Evolutionary conservation across 2,329 filamentous ascomycete genomes (phyloP), one percentile per base, ranked within the genome.

Genomic region (Tympanopsis confertula): DNA sequence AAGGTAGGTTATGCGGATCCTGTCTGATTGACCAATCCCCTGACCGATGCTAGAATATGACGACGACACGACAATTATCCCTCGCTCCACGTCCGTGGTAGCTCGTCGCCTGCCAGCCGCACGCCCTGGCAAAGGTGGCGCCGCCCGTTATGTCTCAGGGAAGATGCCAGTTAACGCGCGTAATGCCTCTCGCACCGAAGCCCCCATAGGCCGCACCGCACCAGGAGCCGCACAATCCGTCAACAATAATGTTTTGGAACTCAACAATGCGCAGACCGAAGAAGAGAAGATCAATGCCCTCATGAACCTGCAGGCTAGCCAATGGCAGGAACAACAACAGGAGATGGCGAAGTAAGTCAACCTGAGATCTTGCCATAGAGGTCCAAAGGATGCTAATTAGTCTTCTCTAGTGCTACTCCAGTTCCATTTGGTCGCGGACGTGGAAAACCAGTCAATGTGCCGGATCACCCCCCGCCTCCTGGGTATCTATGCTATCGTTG

Each of bases 401-500:
- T 18, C n/a, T n/a, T n/a, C 10, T 33, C 30, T 17, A 33, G 30
- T 33, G 30, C 30, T 33, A 33, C 30, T 7, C 30, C 30, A 7
- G 30, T 33, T 13, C 30, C 30, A 7, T 33, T 33, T 15, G 74
- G 78, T 47, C 61, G 69, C 17, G 73, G 73, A 12, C 54, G 61
- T 35, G 91, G 91, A 52, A 71, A 78, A 46, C 71, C 75, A 3
- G 68, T 73, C 40, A 84, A 85, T 45, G 83, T 94, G 19, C 91
- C 91, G 3, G 88, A 94, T 49, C 88, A 94, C 53, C 86, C 91
- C 35, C 88, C 91, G 2, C 91, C 91, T 1, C 82, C 84, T 38
- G 88, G 88, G 38, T 98, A 98, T 58, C 82, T 95, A 43, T 98
- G 91, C 63, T 94, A 95, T 56, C 82, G 91, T 36, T 98, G 91